phyloP scores from a whole-genome alignment of 352 stramenopile genomes.

The Peronosclerospora sorghi region DNA sequence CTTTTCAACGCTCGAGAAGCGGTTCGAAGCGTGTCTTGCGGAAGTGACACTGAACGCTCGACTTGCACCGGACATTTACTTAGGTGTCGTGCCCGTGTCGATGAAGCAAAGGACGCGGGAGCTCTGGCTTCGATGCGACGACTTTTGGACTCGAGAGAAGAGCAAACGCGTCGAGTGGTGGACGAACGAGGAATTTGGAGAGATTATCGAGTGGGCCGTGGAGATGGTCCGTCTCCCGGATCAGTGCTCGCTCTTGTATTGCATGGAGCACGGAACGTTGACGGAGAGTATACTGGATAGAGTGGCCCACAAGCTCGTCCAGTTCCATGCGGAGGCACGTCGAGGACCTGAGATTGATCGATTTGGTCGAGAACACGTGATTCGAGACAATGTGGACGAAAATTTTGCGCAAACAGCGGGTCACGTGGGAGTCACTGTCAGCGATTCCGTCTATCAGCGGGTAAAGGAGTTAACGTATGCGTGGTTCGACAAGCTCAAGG shows the following conservation, averaged over 20 bases:
- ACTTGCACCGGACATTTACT: conserved; percentile 52
- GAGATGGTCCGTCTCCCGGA: conserved; percentile 58
- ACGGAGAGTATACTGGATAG: conserved; percentile 24
- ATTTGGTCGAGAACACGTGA: conserved; percentile 39
- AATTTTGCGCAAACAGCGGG: conserved; percentile 52
- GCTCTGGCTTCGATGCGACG: conserved; percentile 46
- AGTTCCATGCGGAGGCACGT: conserved; percentile 44
- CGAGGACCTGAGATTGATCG: conserved; percentile 43
- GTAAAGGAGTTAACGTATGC: conserved; percentile 44
- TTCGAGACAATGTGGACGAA: conserved; percentile 57
- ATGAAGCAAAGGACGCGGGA: conserved; percentile 43
- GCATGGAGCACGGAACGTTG: conserved; percentile 23
- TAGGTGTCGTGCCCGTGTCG: conserved; percentile 51
- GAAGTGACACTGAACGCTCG: conserved; percentile 66
- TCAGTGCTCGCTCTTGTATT: conserved; percentile 34
- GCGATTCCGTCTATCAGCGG: conserved; percentile 30
- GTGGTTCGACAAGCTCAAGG: conserved; percentile 30
- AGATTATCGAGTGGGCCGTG: conserved; percentile 72
- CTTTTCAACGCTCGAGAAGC: conserved; percentile 61
- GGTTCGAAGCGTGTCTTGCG: conserved; percentile 56
- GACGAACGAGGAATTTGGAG: conserved; percentile 48
- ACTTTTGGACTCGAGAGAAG: conserved; percentile 60
- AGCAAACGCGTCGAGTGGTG: conserved; percentile 49
- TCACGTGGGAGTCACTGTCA: conserved; percentile 41
- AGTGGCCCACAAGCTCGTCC: conserved; percentile 36